A percentile compares a stretch with the other conserved stretches of the same genome.
phyloP scores from a whole-genome alignment of 2,329 filamentous ascomycete genomes.

The Neodidymelliopsis sp. region DNA sequence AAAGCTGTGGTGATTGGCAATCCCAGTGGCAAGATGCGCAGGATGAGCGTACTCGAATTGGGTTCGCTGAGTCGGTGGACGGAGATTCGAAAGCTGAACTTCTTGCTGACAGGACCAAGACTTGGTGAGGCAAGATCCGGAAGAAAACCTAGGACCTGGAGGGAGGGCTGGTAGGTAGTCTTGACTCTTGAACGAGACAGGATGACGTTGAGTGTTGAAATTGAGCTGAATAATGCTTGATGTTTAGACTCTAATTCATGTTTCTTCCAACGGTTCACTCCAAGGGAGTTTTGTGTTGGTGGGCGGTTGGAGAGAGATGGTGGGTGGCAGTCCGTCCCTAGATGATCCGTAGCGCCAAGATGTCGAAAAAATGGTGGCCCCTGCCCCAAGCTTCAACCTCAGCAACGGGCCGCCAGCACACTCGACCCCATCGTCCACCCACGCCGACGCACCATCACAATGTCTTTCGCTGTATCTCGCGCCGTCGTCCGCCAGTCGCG shows the following conservation, averaged over 20 bases:
- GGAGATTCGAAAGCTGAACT: conserved; percentile 67
- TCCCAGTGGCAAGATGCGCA: conserved; percentile 71
- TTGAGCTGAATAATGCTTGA: too few species aligned
- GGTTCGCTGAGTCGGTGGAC: conserved; percentile 74
- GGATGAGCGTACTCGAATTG: conserved; percentile 75
- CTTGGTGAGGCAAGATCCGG: conserved; percentile 25
- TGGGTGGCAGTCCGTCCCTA: too few species aligned
- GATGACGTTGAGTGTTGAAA: too few species aligned
- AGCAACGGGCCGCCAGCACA: conserved; percentile 4
- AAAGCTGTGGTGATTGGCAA: conserved; percentile 75
- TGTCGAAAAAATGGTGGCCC: conserved; percentile 17
- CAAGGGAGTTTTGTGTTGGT: too few species aligned
- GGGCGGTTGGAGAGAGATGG: too few species aligned
- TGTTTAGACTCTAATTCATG: too few species aligned
- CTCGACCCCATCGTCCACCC: conserved; percentile 13
- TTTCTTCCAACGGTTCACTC: too few species aligned
- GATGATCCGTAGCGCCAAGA: conserved; percentile 10
- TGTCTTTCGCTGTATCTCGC: conserved; percentile 58
- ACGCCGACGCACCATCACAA: conserved; percentile 40
- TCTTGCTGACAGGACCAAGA: conserved; percentile 38
- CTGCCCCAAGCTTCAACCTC: conserved; percentile 4
- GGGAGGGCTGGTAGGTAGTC: conserved; percentile 16
- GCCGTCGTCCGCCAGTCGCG: conserved; percentile 55
- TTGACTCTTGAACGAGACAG: too few species aligned
- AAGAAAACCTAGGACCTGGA: conserved; percentile 5